Evolutionary conservation across 805 yeast species (phyloP).

Genomic region (Diddensiella caesifluorescens): DNA sequence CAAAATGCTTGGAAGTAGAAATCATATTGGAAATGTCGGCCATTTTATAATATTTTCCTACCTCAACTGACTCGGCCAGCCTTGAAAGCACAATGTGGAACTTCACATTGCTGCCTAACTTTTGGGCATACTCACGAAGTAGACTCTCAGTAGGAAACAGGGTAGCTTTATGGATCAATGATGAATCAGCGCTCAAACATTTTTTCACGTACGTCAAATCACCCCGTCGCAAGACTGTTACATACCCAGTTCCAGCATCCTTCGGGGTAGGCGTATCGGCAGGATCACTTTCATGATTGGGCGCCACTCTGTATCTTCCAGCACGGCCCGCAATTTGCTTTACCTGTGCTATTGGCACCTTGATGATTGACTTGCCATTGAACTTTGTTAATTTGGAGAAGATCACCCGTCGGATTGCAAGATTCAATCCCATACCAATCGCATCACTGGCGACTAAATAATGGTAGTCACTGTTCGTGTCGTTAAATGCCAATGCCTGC

Average conservation of each 20-base stretch:
- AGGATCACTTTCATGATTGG: slow-evolving; percentile 15
- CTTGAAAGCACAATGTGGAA: slow-evolving; percentile 43
- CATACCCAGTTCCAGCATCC: slow-evolving; percentile 37
- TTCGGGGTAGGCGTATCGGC: slow-evolving; percentile 7
- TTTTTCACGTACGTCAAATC: slow-evolving; percentile 43
- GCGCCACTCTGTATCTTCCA: slow-evolving; percentile 59
- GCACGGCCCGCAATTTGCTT: slow-evolving; percentile 98
- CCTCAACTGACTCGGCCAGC: slow-evolving; percentile 37
- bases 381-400: slow-evolving; percentile 66
- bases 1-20: slow-evolving; percentile 42
- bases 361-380: slow-evolving; percentile 50
- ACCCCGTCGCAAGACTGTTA: slow-evolving; percentile 45
- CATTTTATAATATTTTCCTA: slow-evolving; percentile 32
- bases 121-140: slow-evolving; percentile 61
- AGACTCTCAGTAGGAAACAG: slow-evolving; percentile 76
- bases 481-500: slow-evolving; percentile 76
- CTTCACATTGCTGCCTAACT: slow-evolving; percentile 48
- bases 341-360: slow-evolving; percentile 57
- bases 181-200: slow-evolving; percentile 48
- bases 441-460: slow-evolving; percentile 95
- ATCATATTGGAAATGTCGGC: slow-evolving; percentile 38
- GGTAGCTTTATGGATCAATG: slow-evolving; percentile 53
- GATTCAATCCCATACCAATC: slow-evolving; percentile 93
- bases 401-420: slow-evolving; percentile 74
- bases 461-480: slow-evolving; percentile 60